phyloP scores from a whole-genome alignment of 345 rosid species.

The Rhizophora mangle region DNA sequence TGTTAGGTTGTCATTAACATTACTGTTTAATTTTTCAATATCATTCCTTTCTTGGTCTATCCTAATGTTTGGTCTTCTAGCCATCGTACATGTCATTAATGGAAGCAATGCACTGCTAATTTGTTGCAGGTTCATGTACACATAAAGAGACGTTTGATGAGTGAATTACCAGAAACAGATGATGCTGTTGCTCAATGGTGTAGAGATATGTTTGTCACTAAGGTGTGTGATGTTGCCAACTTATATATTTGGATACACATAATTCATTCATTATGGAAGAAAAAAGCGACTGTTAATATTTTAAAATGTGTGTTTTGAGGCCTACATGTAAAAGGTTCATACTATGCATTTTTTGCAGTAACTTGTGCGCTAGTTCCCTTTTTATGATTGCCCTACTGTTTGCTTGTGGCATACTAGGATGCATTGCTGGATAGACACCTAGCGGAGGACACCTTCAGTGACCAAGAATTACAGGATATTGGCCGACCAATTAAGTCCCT shows the following conservation, averaged over 20 bases:
- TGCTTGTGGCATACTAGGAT: slow-evolving; percentile 23
- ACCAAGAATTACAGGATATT: slow-evolving; percentile 24
- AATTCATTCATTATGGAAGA: neutral
- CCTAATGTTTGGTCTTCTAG: neutral
- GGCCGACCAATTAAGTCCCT: slow-evolving; percentile 31
- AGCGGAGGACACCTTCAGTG: slow-evolving; percentile 28
- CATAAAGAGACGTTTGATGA: slow-evolving; percentile 27
- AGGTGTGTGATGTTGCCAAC: slow-evolving; percentile 13
- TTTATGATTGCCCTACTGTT: neutral
- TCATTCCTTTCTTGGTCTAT: neutral
- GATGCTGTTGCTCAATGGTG: slow-evolving; percentile 38
- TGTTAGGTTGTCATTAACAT: neutral
- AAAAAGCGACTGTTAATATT: neutral
- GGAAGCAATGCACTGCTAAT: neutral
- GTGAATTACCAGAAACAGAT: slow-evolving; percentile 32
- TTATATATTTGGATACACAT: neutral
- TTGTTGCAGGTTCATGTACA: slow-evolving; percentile 25
- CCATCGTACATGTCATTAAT: no score
- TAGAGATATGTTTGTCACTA: slow-evolving; percentile 32
- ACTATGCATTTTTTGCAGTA: neutral
- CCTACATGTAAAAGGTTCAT: neutral
- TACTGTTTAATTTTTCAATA: neutral
- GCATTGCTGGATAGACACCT: slow-evolving; percentile 29
- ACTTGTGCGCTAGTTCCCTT: neutral
- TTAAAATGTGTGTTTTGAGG: neutral